Evolutionary conservation across 345 rosid species (phyloP), one percentile per base, ranked within the genome.

Genomic region (Lumnitzera racemosa): DNA sequence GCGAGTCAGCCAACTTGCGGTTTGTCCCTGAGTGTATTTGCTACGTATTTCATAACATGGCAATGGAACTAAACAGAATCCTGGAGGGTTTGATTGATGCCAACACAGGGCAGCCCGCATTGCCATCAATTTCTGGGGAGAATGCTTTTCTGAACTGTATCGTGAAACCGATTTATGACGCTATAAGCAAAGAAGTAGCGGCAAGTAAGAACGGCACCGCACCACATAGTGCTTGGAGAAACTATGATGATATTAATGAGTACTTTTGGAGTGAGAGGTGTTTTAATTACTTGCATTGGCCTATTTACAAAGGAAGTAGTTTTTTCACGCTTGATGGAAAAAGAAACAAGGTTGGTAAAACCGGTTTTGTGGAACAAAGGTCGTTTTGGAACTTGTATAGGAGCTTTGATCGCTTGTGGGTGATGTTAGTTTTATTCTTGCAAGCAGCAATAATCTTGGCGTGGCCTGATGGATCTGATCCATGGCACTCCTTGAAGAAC

Each of bases 351-450:
- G 96, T 89, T 3, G 96, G 96, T 51, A 92, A 92, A 83, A 92
- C 98, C 1, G 98, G 98, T 46, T 92, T 89, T 67, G 96, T 92
- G 49, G 98, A 92, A 79, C 96, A 87, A 68, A 76, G 96, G 69
- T 92, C 98, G 47, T 92, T 89, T 62, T 87, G 89, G 94, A 89
- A 92, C 71, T 47, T 92, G 58, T 71, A 68, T 53, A 61, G 98
- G 81, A 92, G 98, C 72, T 92, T 92, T 64, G 98, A 92, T 46
- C 67, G 98, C 70, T 56, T 89, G 58, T 92, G 96, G 96, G 83
- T 89, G 74, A 77, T 89, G 80, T 57, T 89, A 78, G 67, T 87
- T 56, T 63, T 92, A 65, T 89, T 79, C 61, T 62, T 92, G 55
- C 98, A 92, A 74, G 86, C 86, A 11, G 89, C 96, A 3, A 72